Evolutionary conservation across 1,284 basidiomycete genomes (phyloP), one percentile per base, ranked within the genome.

Genomic region (Melampsora larici-populina): DNA sequence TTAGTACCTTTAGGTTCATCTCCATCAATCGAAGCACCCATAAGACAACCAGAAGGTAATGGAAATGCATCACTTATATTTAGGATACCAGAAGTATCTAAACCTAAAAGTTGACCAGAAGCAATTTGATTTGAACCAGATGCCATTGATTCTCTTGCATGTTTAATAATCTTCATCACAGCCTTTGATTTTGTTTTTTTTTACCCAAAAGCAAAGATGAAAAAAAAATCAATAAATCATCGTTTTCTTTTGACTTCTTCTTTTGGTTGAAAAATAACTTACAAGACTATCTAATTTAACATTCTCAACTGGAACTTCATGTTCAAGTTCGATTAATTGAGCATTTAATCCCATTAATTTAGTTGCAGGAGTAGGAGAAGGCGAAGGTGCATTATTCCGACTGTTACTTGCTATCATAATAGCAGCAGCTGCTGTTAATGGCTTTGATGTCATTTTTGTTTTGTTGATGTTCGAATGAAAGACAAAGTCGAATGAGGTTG

Each of bases 51-150:
- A 18, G 82, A 79, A 40, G 92, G 94, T 82, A 98, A 86, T 36
- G 93, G 89, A 85, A 97, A 97, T 69, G 90, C 91, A 86, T 98
- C 97, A 80, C 92, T 92, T 66, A 98, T 89, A 86, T 97, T 93
- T 80, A 98, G 88, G 60, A 89, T 88, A 15, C 93, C 93, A 84
- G 97, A 91, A 46, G 97, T 87, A 85, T 97, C 95, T 79, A 99
- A 88, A 64, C 94, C 94, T 79, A 97, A 88, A 60, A 97, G 86
- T 76, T 96, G 87, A 78, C 94, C 94, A 82, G 93, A 89, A 24
- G 91, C 90, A 81, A 89, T 88, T 48, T 89, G 84, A 49, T 88
- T 87, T 60, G 88, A 79, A 55, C 80, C 86, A 33, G 89, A 86
- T 82, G 92, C 90, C 78, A 89, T 87, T 79, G 83, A 79, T 80